Percentiles rank a stretch among this genome's conserved stretches.
Conservation (phyloP, 1,139 yeast genomes). For the Blastobotrys aristatus region DNA sequence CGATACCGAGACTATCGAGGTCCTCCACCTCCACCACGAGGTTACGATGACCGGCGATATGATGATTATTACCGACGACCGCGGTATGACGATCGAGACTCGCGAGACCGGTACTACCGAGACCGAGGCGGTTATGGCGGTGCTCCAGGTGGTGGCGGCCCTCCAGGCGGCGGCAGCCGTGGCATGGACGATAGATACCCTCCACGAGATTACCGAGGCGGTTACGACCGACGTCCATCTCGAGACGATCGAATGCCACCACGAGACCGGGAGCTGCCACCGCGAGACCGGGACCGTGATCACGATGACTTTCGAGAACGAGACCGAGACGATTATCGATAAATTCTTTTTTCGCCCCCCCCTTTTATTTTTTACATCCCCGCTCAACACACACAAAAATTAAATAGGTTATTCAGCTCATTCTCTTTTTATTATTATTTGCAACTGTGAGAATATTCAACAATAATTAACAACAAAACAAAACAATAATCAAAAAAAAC, state of each 20-base stretch:
- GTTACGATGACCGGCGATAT: constrained; percentile 14
- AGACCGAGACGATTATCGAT: constrained; percentile 11
- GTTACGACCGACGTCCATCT: constrained; percentile 21
- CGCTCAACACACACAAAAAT: background rate
- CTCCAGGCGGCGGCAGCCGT: constrained; percentile 22
- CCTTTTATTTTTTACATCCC: background rate
- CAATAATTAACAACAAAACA: background rate
- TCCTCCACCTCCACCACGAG: constrained; percentile 20
- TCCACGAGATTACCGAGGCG: constrained; percentile 18
- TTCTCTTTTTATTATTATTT: background rate
- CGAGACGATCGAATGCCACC: constrained; percentile 25
- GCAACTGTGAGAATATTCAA: background rate
- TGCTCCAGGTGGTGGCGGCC: constrained; percentile 22
- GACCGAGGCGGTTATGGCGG: constrained; percentile 28
- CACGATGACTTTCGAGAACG: constrained; percentile 3
- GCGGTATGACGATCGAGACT: constrained; percentile 28
- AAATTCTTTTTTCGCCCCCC: background rate
- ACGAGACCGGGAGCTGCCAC: constrained; percentile 23
- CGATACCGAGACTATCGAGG: constrained; percentile 21
- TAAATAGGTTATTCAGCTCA: background rate
- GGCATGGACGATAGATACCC: constrained; percentile 22
- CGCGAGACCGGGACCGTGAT: constrained; percentile 20
- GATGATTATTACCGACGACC: constrained; percentile 24
- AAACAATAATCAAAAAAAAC: background rate
- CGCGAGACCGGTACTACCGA: constrained; percentile 26